These are phyloP conservation scores for Oryza australiensis DNA, from an alignment of 176 grass and related monocot genomes.

Conservation along the genomic window DNA sequence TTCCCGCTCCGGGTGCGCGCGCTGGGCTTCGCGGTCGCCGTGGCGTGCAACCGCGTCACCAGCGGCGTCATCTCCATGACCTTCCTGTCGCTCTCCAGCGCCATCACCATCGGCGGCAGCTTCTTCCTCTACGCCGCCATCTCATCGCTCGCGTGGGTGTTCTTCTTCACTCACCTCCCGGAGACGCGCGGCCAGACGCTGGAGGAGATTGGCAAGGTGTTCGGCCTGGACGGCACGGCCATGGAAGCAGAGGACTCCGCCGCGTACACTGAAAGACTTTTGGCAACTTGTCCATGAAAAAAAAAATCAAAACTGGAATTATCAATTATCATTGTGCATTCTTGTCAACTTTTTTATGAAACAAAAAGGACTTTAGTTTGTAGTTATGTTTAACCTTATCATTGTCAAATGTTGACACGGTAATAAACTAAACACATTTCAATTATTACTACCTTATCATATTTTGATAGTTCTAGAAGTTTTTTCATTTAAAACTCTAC, in stretches of 20 bases:
- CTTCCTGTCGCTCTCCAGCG: slow-evolving; percentile 68
- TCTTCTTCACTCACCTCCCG: slow-evolving; percentile 58
- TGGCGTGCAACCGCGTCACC: slow-evolving; percentile 59
- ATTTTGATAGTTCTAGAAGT: too few species aligned
- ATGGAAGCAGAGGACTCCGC: not conserved
- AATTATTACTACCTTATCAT: too few species aligned
- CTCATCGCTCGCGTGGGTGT: slow-evolving; percentile 37
- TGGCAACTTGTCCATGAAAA: not conserved
- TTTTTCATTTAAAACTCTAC: too few species aligned
- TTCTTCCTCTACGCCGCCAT: slow-evolving; percentile 48
- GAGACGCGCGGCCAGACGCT: slow-evolving; percentile 57
- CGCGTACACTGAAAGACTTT: not conserved
- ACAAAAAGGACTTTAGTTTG: too few species aligned
- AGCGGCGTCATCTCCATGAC: slow-evolving; percentile 86
- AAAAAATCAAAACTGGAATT: not conserved
- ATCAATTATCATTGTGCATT: not conserved
- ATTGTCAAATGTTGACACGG: too few species aligned
- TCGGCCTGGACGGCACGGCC: slow-evolving; percentile 17
- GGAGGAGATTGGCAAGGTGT: slow-evolving; percentile 67
- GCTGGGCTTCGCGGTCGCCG: slow-evolving; percentile 51
- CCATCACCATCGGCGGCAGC: slow-evolving; percentile 77
- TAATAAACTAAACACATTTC: too few species aligned
- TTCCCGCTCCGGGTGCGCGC: slow-evolving; percentile 61
- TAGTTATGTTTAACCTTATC: too few species aligned
- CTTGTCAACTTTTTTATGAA: not conserved